These are phyloP conservation scores for Bacidia rubella DNA, from an alignment of 495 filamentous ascomycete genomes.

Conservation along the genomic window DNA sequence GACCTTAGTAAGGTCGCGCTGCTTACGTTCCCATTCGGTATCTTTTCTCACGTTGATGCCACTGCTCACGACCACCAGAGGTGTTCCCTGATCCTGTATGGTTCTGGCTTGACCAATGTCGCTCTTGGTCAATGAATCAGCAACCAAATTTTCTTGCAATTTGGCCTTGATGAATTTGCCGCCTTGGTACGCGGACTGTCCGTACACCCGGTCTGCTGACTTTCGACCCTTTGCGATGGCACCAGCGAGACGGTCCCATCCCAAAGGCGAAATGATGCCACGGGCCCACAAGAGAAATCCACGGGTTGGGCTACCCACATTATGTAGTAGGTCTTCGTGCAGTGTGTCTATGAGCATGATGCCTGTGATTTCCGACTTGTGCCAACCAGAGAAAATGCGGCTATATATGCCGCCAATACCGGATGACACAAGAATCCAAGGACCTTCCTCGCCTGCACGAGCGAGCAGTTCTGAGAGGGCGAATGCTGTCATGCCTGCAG, in stretches of 20 bases:
- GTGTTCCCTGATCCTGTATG: slow-evolving; percentile 61
- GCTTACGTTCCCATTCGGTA: slow-evolving; percentile 60
- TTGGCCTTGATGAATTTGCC: slow-evolving; percentile 77
- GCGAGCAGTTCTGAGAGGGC: slow-evolving; percentile 73
- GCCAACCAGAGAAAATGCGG: slow-evolving; percentile 75
- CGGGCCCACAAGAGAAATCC: slow-evolving; percentile 79
- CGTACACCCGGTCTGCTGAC: slow-evolving; percentile 74
- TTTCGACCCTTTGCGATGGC: slow-evolving; percentile 67
- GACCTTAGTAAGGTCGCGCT: slow-evolving; percentile 67
- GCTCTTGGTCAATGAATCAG: slow-evolving; percentile 62
- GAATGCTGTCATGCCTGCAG: slow-evolving; percentile 78
- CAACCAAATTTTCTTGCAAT: slow-evolving; percentile 85
- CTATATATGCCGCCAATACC: slow-evolving; percentile 76
- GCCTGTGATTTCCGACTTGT: slow-evolving; percentile 55
- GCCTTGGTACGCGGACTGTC: slow-evolving; percentile 58
- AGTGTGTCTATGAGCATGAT: slow-evolving; percentile 76
- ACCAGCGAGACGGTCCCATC: slow-evolving; percentile 61
- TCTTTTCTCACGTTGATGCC: slow-evolving; percentile 45
- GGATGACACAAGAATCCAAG: slow-evolving; percentile 62
- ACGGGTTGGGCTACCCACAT: slow-evolving; percentile 48
- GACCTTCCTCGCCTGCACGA: slow-evolving; percentile 66
- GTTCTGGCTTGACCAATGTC: slow-evolving; percentile 63
- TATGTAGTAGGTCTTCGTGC: slow-evolving; percentile 68
- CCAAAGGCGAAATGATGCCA: slow-evolving; percentile 73
- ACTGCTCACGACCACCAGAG: slow-evolving; percentile 71